Evolutionary conservation across 805 yeast species (phyloP).

Genomic region (Schwanniomyces polymorphus): DNA sequence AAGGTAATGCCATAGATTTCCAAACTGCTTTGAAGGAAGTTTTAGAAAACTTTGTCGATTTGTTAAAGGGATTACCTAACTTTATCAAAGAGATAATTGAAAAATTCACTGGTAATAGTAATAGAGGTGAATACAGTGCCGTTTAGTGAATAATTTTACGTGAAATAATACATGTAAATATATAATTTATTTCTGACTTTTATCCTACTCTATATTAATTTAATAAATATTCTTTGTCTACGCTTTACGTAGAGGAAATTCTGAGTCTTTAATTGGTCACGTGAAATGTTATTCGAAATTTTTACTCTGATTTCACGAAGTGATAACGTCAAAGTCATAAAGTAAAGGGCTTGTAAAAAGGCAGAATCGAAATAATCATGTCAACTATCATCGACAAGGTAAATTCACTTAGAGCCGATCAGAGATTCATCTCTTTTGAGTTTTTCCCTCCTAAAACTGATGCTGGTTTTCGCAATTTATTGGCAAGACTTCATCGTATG

Average conservation of each 20-base stretch:
- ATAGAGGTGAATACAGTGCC: constrained; percentile 91
- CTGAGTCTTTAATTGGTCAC: neutral
- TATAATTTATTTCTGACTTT: neutral
- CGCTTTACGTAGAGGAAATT: neutral
- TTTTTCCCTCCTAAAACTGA: constrained; percentile 98
- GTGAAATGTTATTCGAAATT: neutral
- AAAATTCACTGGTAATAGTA: constrained; percentile 59
- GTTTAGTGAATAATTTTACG: constrained; percentile 44
- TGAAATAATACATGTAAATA: neutral
- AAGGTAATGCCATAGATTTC: constrained; percentile 69
- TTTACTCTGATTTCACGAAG: neutral
- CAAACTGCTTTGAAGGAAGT: constrained; percentile 74
- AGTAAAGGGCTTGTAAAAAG: neutral
- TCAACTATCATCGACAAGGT: constrained; percentile 53
- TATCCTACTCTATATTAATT: neutral
- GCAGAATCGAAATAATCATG: constrained; percentile 9
- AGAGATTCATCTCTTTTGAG: constrained; percentile 80
- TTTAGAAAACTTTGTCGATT: constrained; percentile 62
- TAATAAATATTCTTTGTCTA: neutral
- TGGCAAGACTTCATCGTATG: constrained; percentile 88
- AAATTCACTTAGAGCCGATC: constrained; percentile 45
- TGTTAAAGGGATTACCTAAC: constrained; percentile 59
- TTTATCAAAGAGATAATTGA: constrained; percentile 67
- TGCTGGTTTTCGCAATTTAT: constrained; percentile 77
- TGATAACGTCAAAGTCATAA: neutral